phyloP scores from a whole-genome alignment of 2,329 filamentous ascomycete genomes.

The Sporothrix protearum region DNA sequence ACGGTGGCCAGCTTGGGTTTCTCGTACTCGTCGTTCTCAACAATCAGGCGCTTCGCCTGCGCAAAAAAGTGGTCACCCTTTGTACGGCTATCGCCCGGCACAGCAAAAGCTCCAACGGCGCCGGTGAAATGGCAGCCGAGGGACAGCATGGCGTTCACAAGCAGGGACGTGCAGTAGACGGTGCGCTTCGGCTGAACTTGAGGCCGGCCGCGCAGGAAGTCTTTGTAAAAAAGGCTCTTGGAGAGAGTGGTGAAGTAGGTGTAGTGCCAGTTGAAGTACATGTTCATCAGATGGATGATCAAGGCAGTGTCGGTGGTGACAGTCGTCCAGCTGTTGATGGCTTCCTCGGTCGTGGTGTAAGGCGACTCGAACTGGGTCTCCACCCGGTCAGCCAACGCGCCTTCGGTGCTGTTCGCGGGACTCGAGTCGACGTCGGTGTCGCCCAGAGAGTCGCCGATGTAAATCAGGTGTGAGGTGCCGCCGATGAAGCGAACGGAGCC shows the following conservation, averaged over 20 bases:
- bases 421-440: slow-evolving; percentile 24
- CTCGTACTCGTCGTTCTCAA: slow-evolving; percentile 91
- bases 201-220: slow-evolving; percentile 71
- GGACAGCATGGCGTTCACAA: slow-evolving; percentile 92
- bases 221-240: slow-evolving; percentile 78
- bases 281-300: slow-evolving; percentile 82
- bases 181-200: slow-evolving; percentile 51
- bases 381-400: slow-evolving; percentile 37
- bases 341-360: slow-evolving; percentile 53
- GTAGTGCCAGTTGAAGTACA: slow-evolving; percentile 99
- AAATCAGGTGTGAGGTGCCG: slow-evolving; percentile 89
- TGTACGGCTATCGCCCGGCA: slow-evolving; percentile 71
- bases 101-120: slow-evolving; percentile 65
- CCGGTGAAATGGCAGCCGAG: slow-evolving; percentile 91
- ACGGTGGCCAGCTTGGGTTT: slow-evolving; percentile 84
- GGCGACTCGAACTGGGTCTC: slow-evolving; percentile 44
- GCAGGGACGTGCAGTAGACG: slow-evolving; percentile 78
- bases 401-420: not conserved
- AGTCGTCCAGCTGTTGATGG: slow-evolving; percentile 80
- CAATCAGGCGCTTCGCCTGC: slow-evolving; percentile 83
- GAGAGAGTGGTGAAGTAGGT: slow-evolving; percentile 91
- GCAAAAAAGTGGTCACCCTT: slow-evolving; percentile 95
- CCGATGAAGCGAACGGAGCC: slow-evolving; percentile 88
- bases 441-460: slow-evolving; percentile 55
- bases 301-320: slow-evolving; percentile 77